These are phyloP conservation scores for Dipodascus geniculatus DNA, from an alignment of 805 yeast species.

Conservation along the genomic window DNA sequence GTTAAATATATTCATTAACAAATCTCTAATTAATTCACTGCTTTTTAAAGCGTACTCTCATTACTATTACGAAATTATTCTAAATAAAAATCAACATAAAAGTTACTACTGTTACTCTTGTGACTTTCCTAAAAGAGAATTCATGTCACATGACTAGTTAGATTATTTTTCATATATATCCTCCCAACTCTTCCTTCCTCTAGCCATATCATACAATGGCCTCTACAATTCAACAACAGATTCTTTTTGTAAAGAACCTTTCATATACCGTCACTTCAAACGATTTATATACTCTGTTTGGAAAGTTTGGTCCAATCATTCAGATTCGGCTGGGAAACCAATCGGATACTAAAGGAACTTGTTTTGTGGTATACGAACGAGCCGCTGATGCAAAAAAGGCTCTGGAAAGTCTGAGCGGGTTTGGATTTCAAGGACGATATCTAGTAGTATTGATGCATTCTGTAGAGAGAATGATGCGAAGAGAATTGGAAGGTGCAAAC, in stretches of 20 bases:
- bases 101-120: no score
- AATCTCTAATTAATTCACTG: no score
- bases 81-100: no score
- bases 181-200: no score
- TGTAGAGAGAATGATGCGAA: constrained; percentile 29
- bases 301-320: constrained; percentile 42
- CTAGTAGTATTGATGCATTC: constrained; percentile 39
- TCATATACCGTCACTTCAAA: constrained; percentile 38
- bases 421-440: constrained; percentile 47
- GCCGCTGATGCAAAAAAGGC: constrained; percentile 39
- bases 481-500: not conserved
- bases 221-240: constrained; percentile 23
- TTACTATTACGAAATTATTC: no score
- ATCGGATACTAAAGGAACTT: constrained; percentile 37
- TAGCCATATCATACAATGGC: no score
- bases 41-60: no score
- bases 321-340: constrained; percentile 39
- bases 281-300: constrained; percentile 40
- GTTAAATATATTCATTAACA: no score
- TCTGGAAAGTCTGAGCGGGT: constrained; percentile 44
- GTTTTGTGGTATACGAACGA: constrained; percentile 42
- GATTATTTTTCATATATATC: no score
- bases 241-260: constrained; percentile 42
- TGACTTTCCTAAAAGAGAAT: no score
- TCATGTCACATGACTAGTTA: no score